phyloP scores from a whole-genome alignment of 441 rosid species.

The Pelargonium australe region DNA sequence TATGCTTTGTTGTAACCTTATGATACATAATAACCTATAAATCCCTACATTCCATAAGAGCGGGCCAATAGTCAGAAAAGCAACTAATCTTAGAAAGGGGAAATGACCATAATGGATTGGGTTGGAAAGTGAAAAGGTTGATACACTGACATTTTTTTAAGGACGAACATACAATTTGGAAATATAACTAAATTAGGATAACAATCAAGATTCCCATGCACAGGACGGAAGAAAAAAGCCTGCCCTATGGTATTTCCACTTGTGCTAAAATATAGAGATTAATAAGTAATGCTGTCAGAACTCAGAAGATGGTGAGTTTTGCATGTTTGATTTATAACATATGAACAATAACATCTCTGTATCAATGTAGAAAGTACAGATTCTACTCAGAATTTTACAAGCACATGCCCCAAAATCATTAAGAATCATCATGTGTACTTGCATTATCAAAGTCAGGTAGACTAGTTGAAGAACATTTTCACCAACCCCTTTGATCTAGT shows the following conservation, averaged over 20 bases:
- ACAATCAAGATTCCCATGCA: neutral
- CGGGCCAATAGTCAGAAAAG: too few species aligned
- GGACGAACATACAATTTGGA: too few species aligned
- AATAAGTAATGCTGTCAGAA: neutral
- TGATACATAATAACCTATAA: too few species aligned
- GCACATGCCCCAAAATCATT: slow-evolving; percentile 1
- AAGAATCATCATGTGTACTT: neutral
- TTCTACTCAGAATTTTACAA: neutral
- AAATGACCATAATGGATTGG: too few species aligned
- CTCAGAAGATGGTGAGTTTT: too few species aligned
- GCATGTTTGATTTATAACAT: too few species aligned
- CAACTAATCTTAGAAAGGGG: too few species aligned
- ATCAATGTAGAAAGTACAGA: neutral
- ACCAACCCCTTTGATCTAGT: neutral
- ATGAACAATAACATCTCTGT: neutral
- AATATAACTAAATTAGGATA: neutral
- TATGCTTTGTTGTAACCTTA: too few species aligned
- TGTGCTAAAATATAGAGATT: slow-evolving; percentile 1
- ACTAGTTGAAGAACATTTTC: neutral
- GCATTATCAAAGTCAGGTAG: too few species aligned
- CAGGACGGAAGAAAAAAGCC: neutral
- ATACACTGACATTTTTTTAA: too few species aligned
- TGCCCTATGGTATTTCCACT: neutral
- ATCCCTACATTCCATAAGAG: too few species aligned
- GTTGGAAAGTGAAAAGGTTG: too few species aligned